A percentile compares a stretch with the other conserved stretches of the same genome.
phyloP scores from a whole-genome alignment of 177 flowering plant genomes.

The Vitis hybrid region DNA sequence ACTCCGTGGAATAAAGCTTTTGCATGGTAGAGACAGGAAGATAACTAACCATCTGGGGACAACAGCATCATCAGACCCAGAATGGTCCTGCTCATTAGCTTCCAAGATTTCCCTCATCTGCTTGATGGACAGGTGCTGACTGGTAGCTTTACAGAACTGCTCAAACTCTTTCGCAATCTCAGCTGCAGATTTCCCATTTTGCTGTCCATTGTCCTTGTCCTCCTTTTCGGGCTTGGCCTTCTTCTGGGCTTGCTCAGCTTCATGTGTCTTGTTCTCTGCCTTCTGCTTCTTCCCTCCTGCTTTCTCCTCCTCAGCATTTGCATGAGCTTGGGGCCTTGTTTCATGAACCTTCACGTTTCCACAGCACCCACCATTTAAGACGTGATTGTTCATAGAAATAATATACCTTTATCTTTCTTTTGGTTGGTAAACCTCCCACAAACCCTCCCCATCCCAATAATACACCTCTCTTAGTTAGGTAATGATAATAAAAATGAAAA shows the following conservation, averaged over 20 bases:
- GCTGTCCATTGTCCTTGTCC: slow-evolving; percentile 28
- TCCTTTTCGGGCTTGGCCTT: slow-evolving; percentile 52
- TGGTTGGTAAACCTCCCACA: too few relatives aligned
- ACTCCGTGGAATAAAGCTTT: too few relatives aligned
- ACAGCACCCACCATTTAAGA: too few relatives aligned
- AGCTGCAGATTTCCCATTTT: slow-evolving; percentile 22
- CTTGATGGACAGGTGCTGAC: slow-evolving; percentile 41
- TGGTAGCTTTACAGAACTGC: slow-evolving; percentile 46
- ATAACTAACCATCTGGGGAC: slow-evolving; percentile 44
- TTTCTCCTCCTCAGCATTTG: slow-evolving; percentile 38
- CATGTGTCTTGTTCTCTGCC: too few relatives aligned
- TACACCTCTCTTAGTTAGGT: too few relatives aligned
- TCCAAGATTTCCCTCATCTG: slow-evolving; percentile 64
- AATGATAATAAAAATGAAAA: too few relatives aligned
- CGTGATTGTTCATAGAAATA: too few relatives aligned
- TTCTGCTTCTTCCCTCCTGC: slow-evolving; percentile 57
- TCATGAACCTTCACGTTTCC: slow-evolving; percentile 46
- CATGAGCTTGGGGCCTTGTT: slow-evolving; percentile 53
- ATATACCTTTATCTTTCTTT: too few relatives aligned
- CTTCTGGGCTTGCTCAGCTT: slow-evolving; percentile 17
- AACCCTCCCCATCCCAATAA: too few relatives aligned
- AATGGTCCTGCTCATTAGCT: slow-evolving; percentile 53
- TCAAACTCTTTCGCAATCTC: slow-evolving; percentile 45
- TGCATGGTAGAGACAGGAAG: too few relatives aligned
- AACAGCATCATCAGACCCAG: slow-evolving; percentile 48